Conservation (phyloP, 208 protist species). For the Trypanosoma mega region DNA sequence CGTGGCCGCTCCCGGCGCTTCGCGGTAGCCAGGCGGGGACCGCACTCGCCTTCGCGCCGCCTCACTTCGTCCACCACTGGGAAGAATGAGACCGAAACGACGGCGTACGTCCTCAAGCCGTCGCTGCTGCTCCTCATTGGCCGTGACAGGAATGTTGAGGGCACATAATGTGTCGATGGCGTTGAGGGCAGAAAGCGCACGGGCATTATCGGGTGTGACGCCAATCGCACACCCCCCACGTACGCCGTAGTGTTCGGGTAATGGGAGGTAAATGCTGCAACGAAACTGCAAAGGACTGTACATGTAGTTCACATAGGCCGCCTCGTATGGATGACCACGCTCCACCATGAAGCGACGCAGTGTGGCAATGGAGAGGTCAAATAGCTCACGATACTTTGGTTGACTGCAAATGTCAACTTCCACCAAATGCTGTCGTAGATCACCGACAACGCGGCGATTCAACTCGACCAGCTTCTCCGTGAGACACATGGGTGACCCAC, state of each 20-base stretch:
- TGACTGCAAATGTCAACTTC: slow-evolving; percentile 47
- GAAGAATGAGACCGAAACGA: slow-evolving; percentile 44
- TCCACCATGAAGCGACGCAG: slow-evolving; percentile 60
- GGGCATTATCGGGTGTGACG: slow-evolving; percentile 23
- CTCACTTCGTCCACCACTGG: slow-evolving; percentile 15
- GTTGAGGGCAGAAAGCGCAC: slow-evolving; percentile 43
- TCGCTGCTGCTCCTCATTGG: slow-evolving; percentile 26
- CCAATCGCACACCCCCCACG: slow-evolving; percentile 68
- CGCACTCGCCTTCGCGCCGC: slow-evolving; percentile 21
- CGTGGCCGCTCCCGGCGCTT: slow-evolving; percentile 15
- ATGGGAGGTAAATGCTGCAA: slow-evolving; percentile 57
- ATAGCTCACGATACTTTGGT: slow-evolving; percentile 31
- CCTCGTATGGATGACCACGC: slow-evolving; percentile 50
- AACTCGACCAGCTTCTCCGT: slow-evolving; percentile 43
- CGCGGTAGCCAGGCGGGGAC: slow-evolving; percentile 62
- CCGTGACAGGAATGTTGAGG: slow-evolving; percentile 43
- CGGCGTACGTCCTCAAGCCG: slow-evolving; percentile 45
- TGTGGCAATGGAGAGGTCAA: slow-evolving; percentile 34
- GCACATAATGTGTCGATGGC: slow-evolving; percentile 64
- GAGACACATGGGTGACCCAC: slow-evolving; percentile 28
- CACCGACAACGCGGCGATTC: slow-evolving; percentile 27
- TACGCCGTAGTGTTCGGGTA: slow-evolving; percentile 58
- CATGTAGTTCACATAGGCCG: slow-evolving; percentile 38
- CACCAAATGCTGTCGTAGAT: slow-evolving; percentile 44
- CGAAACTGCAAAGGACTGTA: slow-evolving; percentile 48